Percentiles rank a stretch among this genome's conserved stretches.
phyloP scores from a whole-genome alignment of 495 filamentous ascomycete genomes.

The Articulospora tetracladia region DNA sequence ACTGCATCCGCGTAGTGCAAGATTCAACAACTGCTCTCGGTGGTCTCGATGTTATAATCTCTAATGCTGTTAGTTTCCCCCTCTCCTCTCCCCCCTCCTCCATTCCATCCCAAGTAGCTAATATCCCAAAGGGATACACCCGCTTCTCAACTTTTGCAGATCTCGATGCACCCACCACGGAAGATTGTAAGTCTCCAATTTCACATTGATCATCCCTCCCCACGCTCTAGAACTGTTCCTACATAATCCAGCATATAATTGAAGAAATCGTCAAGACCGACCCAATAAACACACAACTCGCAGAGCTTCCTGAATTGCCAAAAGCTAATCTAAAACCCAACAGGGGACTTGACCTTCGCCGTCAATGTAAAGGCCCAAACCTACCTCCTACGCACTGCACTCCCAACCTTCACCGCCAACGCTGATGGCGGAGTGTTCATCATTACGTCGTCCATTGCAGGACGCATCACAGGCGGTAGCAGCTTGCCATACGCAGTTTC shows the following conservation, averaged over 20 bases:
- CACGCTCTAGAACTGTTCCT: too few species aligned
- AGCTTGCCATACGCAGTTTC: slow-evolving; percentile 64
- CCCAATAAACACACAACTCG: too few species aligned
- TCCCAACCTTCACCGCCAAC: slow-evolving; percentile 64
- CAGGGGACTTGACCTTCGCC: slow-evolving; percentile 60
- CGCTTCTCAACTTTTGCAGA: slow-evolving; percentile 60
- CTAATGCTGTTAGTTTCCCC: slow-evolving; percentile 58
- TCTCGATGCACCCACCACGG: slow-evolving; percentile 55
- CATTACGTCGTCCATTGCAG: slow-evolving; percentile 63
- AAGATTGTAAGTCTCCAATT: slow-evolving; percentile 47
- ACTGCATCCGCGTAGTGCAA: slow-evolving; percentile 50
- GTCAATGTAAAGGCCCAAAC: slow-evolving; percentile 66
- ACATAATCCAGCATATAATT: too few species aligned
- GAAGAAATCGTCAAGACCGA: too few species aligned
- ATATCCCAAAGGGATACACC: slow-evolving; percentile 55
- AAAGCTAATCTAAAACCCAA: not conserved
- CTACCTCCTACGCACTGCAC: slow-evolving; percentile 57
- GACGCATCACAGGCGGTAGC: slow-evolving; percentile 36
- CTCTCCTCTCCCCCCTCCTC: not conserved
- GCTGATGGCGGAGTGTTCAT: slow-evolving; percentile 66
- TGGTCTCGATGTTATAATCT: slow-evolving; percentile 66
- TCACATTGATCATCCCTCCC: too few species aligned
- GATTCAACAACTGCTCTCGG: slow-evolving; percentile 55
- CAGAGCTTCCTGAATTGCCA: not conserved
- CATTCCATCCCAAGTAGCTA: not conserved